Base-by-base conservation (phyloP, 2,329 filamentous ascomycete genomes). In the Aspergillus sp. region DNA sequence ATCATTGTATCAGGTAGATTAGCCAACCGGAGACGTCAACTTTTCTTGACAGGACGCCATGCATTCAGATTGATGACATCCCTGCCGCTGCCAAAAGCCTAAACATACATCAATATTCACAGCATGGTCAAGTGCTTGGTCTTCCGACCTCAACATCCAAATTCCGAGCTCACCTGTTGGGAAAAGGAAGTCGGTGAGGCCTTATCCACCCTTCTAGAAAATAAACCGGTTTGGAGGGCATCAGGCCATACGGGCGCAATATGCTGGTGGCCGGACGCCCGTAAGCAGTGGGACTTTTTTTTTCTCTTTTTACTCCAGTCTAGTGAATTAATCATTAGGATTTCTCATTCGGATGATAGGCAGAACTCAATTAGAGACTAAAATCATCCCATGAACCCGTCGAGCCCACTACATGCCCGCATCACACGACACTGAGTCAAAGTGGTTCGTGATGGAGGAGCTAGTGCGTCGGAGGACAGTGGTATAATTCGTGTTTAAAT, bases 1-100 rank as follows among this genome's bases (percentile, higher is more conserved):
- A 50, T 50, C 42, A 50, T 45, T 48, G 46, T 48, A 19, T 48
- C 46, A 32, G 46, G 20, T 48, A 41, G 22, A 48, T 48, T 42
- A 42, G 20, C 32, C 13, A 47, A 16, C 19, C 17, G 14, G 22
- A 38, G 14, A 4, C 10, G 13, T 24, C 22, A 48, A 6, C 45
- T 6, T 24, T 38, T 36, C 14, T 17, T 48, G 46, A 48, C 36
- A 48, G 46, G 24, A 48, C 16, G n/a, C 19, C 17, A 42, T 19
- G 40, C 40, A 42, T 30, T 8, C 8, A 2, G 10, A 22, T 13
- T 17, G 19, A 13, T 17, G 16, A 13, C 19, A 42, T 22, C 40
- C 40, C 40, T 42, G 40, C 19, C 40, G 19, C 19, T 22, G 16
- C 16, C 40, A 42, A 11, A 22, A 42, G 40, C 19, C 40, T 42